phyloP scores from a whole-genome alignment of 768 basidiomycete species.

The Pleurotus pulmonarius region DNA sequence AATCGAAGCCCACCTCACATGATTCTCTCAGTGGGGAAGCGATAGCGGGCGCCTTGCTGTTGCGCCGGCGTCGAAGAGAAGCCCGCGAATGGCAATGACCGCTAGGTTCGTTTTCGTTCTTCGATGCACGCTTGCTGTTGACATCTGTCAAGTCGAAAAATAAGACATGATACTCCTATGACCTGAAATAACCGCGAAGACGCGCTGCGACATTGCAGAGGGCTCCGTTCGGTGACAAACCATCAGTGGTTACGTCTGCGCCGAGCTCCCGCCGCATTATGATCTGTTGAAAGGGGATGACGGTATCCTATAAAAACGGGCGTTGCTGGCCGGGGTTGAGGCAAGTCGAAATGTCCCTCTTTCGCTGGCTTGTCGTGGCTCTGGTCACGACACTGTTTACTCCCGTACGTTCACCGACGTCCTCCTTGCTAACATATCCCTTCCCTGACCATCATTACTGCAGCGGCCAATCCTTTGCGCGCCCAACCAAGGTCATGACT shows the following conservation, averaged over 20 bases:
- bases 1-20: too few relatives aligned
- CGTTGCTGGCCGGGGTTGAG: neutral
- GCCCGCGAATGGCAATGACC: too few relatives aligned
- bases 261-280: neutral
- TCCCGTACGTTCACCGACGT: constrained; percentile 29
- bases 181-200: neutral
- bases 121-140: neutral
- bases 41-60: too few relatives aligned
- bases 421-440: constrained; percentile 1
- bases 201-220: neutral
- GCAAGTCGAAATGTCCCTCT: constrained; percentile 3
- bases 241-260: neutral
- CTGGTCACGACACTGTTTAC: constrained; percentile 27
- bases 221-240: neutral
- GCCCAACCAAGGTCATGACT: constrained; percentile 13
- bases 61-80: too few relatives aligned
- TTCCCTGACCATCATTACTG: neutral
- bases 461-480: constrained; percentile 21
- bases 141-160: neutral
- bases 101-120: neutral
- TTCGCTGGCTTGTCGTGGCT: constrained; percentile 24
- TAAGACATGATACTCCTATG: neutral
- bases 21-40: too few relatives aligned
- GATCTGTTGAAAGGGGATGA: neutral
- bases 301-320: neutral